These are phyloP conservation scores for Lactarius trivialis DNA, from an alignment of 768 basidiomycete genomes.

Conservation along the genomic window DNA sequence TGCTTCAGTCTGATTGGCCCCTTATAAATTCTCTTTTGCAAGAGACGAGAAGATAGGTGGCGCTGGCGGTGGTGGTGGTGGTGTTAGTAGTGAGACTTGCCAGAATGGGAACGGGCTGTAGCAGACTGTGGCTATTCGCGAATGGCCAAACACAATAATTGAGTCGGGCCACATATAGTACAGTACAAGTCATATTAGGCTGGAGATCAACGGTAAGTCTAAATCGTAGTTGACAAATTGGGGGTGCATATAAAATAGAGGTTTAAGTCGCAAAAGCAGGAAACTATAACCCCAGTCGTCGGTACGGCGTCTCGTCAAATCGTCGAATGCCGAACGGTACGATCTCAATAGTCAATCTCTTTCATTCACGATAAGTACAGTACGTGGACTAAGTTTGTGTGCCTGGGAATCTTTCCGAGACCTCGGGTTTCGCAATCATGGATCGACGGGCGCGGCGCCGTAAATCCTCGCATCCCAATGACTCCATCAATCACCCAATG, in stretches of 20 bases:
- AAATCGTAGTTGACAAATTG: background rate
- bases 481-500: background rate
- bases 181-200: background rate
- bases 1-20: background rate
- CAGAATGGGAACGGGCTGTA: background rate
- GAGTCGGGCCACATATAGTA: no score
- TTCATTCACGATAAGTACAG: no score
- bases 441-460: background rate
- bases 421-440: slow-evolving; percentile 1
- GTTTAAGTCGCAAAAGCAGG: background rate
- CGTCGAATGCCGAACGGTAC: slow-evolving; percentile 14
- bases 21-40: background rate
- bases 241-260: background rate
- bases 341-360: slow-evolving; percentile 16
- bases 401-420: slow-evolving; percentile 3
- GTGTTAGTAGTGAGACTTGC: background rate
- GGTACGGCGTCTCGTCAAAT: slow-evolving; percentile 5
- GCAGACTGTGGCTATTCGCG: background rate
- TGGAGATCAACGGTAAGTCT: background rate
- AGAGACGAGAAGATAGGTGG: background rate
- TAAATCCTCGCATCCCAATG: background rate
- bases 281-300: background rate
- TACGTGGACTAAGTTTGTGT: background rate
- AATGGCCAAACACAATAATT: no score
- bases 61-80: background rate